These are phyloP conservation scores for Suillus ampliporus DNA, from an alignment of 768 basidiomycete genomes.

Conservation along the genomic window DNA sequence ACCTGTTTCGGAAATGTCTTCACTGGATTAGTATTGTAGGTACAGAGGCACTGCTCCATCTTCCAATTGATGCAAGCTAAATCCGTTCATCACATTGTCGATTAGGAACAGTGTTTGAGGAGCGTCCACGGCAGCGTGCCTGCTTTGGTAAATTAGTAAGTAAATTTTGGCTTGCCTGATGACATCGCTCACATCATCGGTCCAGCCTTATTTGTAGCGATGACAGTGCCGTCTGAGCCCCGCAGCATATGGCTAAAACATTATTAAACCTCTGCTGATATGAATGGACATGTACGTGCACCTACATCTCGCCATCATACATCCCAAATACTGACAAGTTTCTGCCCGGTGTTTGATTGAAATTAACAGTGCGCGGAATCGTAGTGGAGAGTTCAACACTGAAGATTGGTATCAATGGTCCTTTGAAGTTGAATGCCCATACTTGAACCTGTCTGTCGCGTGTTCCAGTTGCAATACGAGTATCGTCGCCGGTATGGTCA, in stretches of 20 bases:
- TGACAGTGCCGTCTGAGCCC: neutral
- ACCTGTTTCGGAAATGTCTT: neutral
- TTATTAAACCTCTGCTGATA: too few relatives aligned
- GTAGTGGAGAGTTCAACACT: neutral
- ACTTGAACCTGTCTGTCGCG: neutral
- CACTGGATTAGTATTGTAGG: neutral
- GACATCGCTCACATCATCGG: neutral
- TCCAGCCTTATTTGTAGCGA: neutral
- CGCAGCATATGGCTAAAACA: neutral
- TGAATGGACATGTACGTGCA: neutral
- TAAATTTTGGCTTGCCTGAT: neutral
- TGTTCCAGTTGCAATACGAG: neutral
- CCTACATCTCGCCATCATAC: slow-evolving; percentile 13
- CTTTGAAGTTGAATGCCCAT: neutral
- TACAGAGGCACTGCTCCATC: neutral
- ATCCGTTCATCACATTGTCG: neutral
- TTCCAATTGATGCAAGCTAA: neutral
- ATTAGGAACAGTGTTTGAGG: neutral
- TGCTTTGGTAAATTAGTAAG: neutral
- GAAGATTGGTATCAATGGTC: slow-evolving; percentile 1
- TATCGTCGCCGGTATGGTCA: neutral
- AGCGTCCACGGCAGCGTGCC: neutral
- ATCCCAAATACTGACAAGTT: slow-evolving; percentile 8
- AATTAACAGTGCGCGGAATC: neutral
- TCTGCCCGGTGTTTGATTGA: neutral